Evolutionary conservation across 441 rosid genomes (phyloP).

Genomic region (Pelargonium citronellum): DNA sequence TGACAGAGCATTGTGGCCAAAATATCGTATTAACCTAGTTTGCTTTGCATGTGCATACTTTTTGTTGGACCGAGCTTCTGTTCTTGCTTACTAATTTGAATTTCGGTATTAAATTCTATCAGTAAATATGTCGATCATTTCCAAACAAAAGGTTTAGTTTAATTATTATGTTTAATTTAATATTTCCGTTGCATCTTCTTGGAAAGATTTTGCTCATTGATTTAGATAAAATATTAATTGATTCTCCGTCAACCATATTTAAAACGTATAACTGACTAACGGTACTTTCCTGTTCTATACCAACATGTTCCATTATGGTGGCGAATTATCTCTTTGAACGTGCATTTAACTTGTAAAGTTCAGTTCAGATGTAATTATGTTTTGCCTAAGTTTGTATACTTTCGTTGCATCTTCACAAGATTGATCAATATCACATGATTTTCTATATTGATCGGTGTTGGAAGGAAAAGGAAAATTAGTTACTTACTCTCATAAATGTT

Average conservation of each 20-base stretch:
- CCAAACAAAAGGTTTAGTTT: background rate
- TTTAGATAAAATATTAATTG: background rate
- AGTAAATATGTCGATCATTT: background rate
- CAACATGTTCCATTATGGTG: background rate
- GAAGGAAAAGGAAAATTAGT: no score
- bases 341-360: background rate
- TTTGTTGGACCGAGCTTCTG: background rate
- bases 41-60: background rate
- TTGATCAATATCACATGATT: background rate
- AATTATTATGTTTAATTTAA: background rate
- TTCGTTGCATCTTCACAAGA: background rate
- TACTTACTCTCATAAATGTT: no score
- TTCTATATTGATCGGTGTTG: no score
- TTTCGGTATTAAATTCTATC: background rate
- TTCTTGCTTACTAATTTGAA: background rate
- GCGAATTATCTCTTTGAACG: background rate
- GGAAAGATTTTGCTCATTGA: background rate
- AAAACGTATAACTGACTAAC: background rate
- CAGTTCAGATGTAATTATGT: background rate
- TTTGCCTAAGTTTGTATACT: background rate
- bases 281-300: background rate
- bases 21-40: background rate
- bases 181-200: background rate
- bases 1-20: background rate
- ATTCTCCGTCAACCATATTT: background rate